Conservation (phyloP, 148 eudicot species). For the Arctostaphylos glauca region DNA sequence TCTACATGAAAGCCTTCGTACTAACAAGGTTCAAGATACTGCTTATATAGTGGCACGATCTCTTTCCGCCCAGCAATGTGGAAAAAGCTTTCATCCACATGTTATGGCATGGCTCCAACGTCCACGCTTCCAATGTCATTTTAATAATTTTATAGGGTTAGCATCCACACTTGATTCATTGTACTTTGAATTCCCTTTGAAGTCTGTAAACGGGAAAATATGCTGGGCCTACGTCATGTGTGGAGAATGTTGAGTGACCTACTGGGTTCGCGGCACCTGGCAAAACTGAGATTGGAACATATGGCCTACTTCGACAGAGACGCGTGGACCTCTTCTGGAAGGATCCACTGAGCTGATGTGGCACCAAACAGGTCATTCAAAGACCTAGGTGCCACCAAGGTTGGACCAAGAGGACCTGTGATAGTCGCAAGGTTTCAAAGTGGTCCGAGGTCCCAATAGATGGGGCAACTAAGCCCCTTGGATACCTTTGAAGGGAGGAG, state of each 20-base stretch:
- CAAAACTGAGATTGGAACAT: not conserved
- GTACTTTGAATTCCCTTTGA: too few relatives aligned
- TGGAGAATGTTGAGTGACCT: too few relatives aligned
- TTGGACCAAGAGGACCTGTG: not conserved
- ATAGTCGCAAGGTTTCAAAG: not conserved
- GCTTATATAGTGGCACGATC: too few relatives aligned
- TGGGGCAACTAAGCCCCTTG: not conserved
- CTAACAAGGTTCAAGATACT: too few relatives aligned
- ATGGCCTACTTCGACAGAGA: not conserved
- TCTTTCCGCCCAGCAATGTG: too few relatives aligned
- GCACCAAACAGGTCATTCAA: not conserved
- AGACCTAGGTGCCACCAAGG: not conserved
- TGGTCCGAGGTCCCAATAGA: not conserved
- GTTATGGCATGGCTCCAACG: too few relatives aligned
- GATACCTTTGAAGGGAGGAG: not conserved
- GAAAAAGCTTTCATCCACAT: too few relatives aligned
- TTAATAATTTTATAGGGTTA: too few relatives aligned
- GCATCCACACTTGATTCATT: too few relatives aligned
- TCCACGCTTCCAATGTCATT: too few relatives aligned
- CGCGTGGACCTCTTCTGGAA: not conserved
- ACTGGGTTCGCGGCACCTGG: not conserved
- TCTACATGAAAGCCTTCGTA: too few relatives aligned
- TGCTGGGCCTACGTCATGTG: not conserved
- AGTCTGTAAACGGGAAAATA: not conserved
- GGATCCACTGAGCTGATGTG: not conserved